Conservation (phyloP, 176 grass and related monocot species). For the Dendrocalamus sinicus region DNA sequence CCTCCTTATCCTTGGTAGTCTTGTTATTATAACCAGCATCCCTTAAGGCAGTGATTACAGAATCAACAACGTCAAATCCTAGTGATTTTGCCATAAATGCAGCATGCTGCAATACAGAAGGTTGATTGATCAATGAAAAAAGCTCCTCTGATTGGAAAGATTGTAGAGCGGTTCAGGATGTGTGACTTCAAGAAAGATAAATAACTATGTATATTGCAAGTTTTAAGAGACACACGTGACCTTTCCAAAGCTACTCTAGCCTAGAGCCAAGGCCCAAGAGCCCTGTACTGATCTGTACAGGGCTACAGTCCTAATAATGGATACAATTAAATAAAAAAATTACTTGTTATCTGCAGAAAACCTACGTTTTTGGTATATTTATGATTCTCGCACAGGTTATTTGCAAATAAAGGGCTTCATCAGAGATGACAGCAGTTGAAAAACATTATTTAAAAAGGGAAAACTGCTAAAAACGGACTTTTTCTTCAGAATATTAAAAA, state of each 20-base stretch:
- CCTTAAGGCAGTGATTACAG: constrained; percentile 52
- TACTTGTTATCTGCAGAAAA: background rate
- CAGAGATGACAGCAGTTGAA: background rate
- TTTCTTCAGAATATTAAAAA: constrained; percentile 6
- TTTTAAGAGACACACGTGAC: background rate
- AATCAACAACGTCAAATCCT: constrained; percentile 53
- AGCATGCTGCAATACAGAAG: constrained; percentile 60
- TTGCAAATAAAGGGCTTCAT: background rate
- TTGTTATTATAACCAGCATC: constrained; percentile 65
- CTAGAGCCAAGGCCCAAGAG: background rate
- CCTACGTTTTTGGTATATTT: background rate
- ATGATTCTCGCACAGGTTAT: background rate
- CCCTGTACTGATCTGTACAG: background rate
- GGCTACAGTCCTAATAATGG: background rate
- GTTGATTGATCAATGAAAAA: background rate
- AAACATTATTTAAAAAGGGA: background rate
- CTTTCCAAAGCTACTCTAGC: background rate
- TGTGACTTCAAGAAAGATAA: background rate
- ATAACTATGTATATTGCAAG: background rate
- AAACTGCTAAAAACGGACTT: background rate
- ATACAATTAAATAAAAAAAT: background rate
- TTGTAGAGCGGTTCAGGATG: background rate
- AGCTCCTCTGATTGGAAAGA: constrained; percentile 4
- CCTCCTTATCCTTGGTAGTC: constrained; percentile 40
- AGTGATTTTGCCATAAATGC: constrained; percentile 57